Percentiles rank a stretch among this genome's conserved stretches.
Evolutionary conservation across 352 stramenopile species (phyloP).

Genomic region (Phytophthora nicotianae): DNA sequence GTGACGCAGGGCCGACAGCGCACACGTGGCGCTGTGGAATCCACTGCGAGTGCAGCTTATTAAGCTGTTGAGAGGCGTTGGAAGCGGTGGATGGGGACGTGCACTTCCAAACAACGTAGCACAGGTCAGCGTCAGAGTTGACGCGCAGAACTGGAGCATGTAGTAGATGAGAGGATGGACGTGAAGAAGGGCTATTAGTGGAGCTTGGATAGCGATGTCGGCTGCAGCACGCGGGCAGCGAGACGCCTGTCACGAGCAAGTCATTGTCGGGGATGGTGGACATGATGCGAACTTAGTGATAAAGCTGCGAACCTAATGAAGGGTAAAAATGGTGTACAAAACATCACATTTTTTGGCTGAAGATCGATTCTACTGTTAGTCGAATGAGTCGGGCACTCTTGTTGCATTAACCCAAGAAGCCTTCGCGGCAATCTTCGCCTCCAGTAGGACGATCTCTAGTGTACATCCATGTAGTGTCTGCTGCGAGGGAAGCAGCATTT

Average conservation of each 20-base stretch:
- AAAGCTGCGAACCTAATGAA: constrained; percentile 1
- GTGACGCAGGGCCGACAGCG: constrained; percentile 6
- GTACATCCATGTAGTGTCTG: not conserved
- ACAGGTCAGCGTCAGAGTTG: constrained; percentile 21
- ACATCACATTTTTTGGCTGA: constrained; percentile 15
- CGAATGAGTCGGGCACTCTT: no score
- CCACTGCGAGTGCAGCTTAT: constrained; percentile 31
- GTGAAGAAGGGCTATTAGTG: not conserved
- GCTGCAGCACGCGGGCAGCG: constrained; percentile 27
- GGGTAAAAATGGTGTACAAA: not conserved
- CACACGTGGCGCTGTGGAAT: constrained; percentile 21
- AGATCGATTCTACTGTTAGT: no score
- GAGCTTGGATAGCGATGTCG: not conserved
- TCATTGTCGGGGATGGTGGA: constrained; percentile 14
- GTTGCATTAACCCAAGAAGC: not conserved
- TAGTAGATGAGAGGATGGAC: constrained; percentile 18
- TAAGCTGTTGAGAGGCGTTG: not conserved
- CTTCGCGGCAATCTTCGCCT: no score
- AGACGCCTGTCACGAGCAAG: constrained; percentile 28
- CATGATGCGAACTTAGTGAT: constrained; percentile 9
- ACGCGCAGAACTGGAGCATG: constrained; percentile 21
- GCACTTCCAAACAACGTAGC: constrained; percentile 33
- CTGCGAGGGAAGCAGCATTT: no score
- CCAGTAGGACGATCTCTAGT: not conserved
- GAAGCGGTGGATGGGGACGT: constrained; percentile 8